Evolutionary conservation across 805 yeast genomes (phyloP).

Genomic region (Nakazawaea peltata): DNA sequence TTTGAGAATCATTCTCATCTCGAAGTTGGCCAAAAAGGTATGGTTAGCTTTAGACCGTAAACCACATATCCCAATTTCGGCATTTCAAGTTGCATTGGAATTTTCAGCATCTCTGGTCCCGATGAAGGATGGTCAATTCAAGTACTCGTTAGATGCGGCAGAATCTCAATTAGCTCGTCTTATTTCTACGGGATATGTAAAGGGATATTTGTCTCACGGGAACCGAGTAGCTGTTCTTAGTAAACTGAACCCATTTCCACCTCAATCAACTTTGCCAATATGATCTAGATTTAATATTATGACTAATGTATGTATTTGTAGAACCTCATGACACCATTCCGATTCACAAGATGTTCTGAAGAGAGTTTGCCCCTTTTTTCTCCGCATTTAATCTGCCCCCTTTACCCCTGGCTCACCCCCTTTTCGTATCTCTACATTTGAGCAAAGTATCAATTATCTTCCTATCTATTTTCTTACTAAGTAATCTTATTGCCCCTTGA

Average conservation of each 20-base stretch:
- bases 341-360: no score
- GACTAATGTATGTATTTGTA: no score
- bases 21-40: conserved; percentile 39
- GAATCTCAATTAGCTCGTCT: conserved; percentile 66
- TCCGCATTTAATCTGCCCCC: no score
- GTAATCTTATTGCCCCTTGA: no score
- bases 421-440: no score
- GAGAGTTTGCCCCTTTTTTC: no score
- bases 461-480: no score
- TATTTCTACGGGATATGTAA: conserved; percentile 51
- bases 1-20: conserved; percentile 40
- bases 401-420: no score
- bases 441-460: no score
- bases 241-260: conserved; percentile 70
- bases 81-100: conserved; percentile 36
- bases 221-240: conserved; percentile 69
- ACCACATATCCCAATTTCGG: conserved; percentile 27
- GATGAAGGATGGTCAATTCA: conserved; percentile 8
- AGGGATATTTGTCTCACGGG: conserved; percentile 78
- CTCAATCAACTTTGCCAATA: no score
- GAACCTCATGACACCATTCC: no score
- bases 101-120: conserved; percentile 19
- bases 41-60: conserved; percentile 18
- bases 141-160: conserved; percentile 37
- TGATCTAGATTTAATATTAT: no score